Conservation (phyloP, 495 filamentous ascomycete species). For the Diplogelasinospora grovesii region DNA sequence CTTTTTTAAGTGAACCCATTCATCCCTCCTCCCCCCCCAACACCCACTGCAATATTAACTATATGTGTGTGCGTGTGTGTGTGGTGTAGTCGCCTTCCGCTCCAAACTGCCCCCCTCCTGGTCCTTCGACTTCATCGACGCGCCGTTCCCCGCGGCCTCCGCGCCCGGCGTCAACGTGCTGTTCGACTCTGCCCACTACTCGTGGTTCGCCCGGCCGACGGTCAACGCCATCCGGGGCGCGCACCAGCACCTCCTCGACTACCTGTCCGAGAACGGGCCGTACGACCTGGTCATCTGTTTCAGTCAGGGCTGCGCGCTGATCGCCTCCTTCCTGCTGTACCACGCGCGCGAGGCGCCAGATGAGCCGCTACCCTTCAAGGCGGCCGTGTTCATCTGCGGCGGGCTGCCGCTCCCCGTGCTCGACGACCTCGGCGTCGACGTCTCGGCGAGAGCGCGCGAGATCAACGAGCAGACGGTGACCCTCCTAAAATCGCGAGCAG, state of each 20-base stretch:
- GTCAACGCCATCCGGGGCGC: slow-evolving; percentile 31
- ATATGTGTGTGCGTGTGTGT: too few species aligned
- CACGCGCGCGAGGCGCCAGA: slow-evolving; percentile 26
- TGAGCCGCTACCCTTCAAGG: slow-evolving; percentile 45
- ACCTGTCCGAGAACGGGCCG: slow-evolving; percentile 45
- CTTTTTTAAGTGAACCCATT: background rate
- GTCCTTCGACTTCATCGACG: slow-evolving; percentile 54
- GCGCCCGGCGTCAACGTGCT: slow-evolving; percentile 50
- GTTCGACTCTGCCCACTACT: slow-evolving; percentile 42
- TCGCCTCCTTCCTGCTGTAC: slow-evolving; percentile 39
- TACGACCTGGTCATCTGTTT: slow-evolving; percentile 58
- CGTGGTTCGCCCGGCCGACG: slow-evolving; percentile 38
- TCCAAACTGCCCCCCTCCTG: slow-evolving; percentile 23
- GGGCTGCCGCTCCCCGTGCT: slow-evolving; percentile 43
- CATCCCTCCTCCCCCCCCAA: too few species aligned
- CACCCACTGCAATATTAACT: too few species aligned
- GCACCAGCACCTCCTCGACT: slow-evolving; percentile 40
- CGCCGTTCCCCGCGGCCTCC: slow-evolving; percentile 32
- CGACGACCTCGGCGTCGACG: slow-evolving; percentile 43
- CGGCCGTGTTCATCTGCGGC: slow-evolving; percentile 55
- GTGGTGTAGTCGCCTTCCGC: slow-evolving; percentile 29
- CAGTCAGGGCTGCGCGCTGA: slow-evolving; percentile 52
- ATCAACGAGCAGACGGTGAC: slow-evolving; percentile 26
- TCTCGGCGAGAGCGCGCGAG: slow-evolving; percentile 36
- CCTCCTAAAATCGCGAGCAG: slow-evolving; percentile 21